Conservation (phyloP, 1,139 yeast genomes). For the Candida freyschussii region DNA sequence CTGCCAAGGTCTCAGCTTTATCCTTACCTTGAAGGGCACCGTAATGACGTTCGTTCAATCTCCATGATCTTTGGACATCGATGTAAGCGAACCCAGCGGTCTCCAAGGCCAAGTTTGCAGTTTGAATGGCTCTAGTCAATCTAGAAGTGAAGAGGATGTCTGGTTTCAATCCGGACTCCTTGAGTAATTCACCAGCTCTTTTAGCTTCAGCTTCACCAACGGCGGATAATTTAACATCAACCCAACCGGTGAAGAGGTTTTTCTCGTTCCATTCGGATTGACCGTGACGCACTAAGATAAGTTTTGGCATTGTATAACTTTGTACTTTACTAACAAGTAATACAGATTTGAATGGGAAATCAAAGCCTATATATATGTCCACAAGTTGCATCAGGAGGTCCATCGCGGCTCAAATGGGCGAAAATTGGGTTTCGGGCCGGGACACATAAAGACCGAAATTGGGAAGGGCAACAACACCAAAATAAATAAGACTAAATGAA, state of each 20-base stretch:
- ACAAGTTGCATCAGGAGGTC: slow-evolving; percentile 10
- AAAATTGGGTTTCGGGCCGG: no score
- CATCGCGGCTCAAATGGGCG: no score
- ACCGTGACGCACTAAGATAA: slow-evolving; percentile 92
- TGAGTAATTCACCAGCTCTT: slow-evolving; percentile 89
- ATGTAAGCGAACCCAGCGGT: slow-evolving; percentile 86
- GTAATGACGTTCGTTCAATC: slow-evolving; percentile 98
- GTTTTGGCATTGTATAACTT: slow-evolving; percentile 48
- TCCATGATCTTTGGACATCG: slow-evolving; percentile 94
- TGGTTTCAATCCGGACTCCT: slow-evolving; percentile 80
- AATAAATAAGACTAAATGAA: no score
- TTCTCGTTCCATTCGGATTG: slow-evolving; percentile 99
- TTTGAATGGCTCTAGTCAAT: slow-evolving; percentile 94
- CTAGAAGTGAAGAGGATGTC: slow-evolving; percentile 89
- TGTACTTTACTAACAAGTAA: no score
- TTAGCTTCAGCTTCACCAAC: slow-evolving; percentile 86
- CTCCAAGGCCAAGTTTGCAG: slow-evolving; percentile 92
- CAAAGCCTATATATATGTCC: no score
- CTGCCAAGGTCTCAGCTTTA: slow-evolving; percentile 87
- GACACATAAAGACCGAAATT: no score
- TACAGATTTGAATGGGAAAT: no score
- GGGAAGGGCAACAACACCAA: no score
- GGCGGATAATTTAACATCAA: slow-evolving; percentile 82
- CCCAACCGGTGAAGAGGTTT: slow-evolving; percentile 99
- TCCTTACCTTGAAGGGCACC: slow-evolving; percentile 99